Evolutionary conservation across 164 flowering plant genomes (phyloP), one percentile per base, ranked within the genome.

Genomic region (Chimonanthus praecox): DNA sequence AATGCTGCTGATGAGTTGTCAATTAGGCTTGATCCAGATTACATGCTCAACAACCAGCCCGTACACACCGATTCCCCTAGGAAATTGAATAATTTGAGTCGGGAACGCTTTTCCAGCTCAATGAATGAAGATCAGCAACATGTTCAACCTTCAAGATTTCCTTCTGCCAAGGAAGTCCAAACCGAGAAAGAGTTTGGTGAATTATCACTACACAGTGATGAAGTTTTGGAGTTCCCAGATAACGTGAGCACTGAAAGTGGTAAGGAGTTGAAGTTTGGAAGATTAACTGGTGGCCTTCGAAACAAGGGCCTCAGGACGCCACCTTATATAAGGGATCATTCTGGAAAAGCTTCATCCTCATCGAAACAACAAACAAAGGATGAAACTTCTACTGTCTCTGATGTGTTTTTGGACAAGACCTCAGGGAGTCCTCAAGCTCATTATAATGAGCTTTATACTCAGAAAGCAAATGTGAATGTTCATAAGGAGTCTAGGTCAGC

Each of bases 231-330:
- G 49, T 2, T 73, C 73, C 33, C 64, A 10, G 54, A 66, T 69
- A 71, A 70, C 58, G 70, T 79, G 5, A 78, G 72, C 72, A 47
- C 67, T 8, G 91, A 78, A 50, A 77, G 72, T 68, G 85, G 68
- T 45, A 74, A 65, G 5, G 84, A 73, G 64, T 72, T 91, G 72
- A 88, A 79, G 20, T 81, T 87, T 16, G 92, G 88, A 63, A 79
- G 18, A 15, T 77, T 92, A 73, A 84, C 77, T 1, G 98, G 98
- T 78, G 98, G 98, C 69, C 71, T 86, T 61, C 78, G 90, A 58
- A 89, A 94, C 77, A 92, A 89, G 79, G 86, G 83, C 58, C 69
- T 72, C 68, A 81, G 44, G 60, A 80, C n/a, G 64, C 94, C 89
- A 50, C 87, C 88, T 67, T 91, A 85, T 76, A 50, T 45, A 2